Conservation (phyloP, 306 rosid genomes). For the Begonia peltatifolia region DNA sequence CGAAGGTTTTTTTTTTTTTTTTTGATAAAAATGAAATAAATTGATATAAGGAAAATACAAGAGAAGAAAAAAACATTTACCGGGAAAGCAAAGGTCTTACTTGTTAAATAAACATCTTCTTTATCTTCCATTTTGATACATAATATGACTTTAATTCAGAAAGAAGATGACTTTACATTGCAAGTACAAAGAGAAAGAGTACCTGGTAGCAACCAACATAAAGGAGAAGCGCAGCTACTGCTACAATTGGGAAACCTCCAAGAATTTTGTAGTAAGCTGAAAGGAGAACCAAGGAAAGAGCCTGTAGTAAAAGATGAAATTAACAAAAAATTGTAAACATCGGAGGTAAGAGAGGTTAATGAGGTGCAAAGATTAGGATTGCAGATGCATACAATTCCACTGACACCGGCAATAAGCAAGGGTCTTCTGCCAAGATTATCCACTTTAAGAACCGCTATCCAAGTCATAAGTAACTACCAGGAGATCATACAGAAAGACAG, state of each 20-base stretch:
- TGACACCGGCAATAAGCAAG: constrained; percentile 71
- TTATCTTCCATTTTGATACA: too few species aligned
- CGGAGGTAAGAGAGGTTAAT: not conserved
- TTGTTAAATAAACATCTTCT: too few species aligned
- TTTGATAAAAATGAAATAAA: too few species aligned
- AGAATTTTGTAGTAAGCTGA: constrained; percentile 85
- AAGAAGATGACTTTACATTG: not conserved
- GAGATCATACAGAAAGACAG: constrained; percentile 16
- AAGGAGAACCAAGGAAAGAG: constrained; percentile 65
- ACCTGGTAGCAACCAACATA: constrained; percentile 99
- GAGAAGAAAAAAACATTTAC: too few species aligned
- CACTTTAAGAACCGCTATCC: constrained; percentile 78
- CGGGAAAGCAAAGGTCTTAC: too few species aligned
- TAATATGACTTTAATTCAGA: too few species aligned
- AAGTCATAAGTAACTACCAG: constrained; percentile 74
- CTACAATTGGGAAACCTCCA: constrained; percentile 66
- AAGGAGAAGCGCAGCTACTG: constrained; percentile 86
- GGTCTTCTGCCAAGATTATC: constrained; percentile 95
- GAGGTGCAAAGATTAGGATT: not conserved
- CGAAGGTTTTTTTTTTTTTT: too few species aligned
- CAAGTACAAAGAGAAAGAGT: constrained; percentile 6
- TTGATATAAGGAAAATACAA: too few species aligned
- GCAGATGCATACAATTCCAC: constrained; percentile 66
- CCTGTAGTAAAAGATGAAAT: constrained; percentile 27
- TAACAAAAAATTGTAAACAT: constrained; percentile 11